Percentiles rank a stretch among this genome's conserved stretches.
These are phyloP conservation scores for Chalciporus piperatus DNA, from an alignment of 768 basidiomycete genomes.

Conservation along the genomic window DNA sequence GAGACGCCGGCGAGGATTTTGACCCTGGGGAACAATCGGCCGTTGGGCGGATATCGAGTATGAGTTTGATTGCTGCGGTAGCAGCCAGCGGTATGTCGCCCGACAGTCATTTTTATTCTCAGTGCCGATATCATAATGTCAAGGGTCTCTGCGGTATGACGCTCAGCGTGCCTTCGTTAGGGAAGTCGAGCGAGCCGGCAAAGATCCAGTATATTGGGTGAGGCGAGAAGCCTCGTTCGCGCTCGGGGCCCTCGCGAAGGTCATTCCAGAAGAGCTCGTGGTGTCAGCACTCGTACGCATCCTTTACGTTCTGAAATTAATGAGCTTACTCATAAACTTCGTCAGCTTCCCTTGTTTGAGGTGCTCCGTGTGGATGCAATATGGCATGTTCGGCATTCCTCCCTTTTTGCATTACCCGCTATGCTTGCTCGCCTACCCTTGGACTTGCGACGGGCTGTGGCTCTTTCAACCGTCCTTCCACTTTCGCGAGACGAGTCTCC, in stretches of 20 bases:
- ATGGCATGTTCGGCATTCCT: constrained; percentile 86
- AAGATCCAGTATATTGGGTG: constrained; percentile 73
- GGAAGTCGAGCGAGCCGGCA: constrained; percentile 67
- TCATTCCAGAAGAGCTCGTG: constrained; percentile 75
- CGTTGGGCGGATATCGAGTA: constrained; percentile 83
- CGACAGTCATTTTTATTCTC: constrained; percentile 4
- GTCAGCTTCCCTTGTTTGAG: constrained; percentile 79
- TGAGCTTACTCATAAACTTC: constrained; percentile 5
- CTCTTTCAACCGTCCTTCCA: constrained; percentile 59
- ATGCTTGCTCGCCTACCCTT: constrained; percentile 66
- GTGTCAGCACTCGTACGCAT: constrained; percentile 55
- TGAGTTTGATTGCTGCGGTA: constrained; percentile 90
- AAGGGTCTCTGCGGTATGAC: constrained; percentile 55
- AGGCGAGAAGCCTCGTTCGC: constrained; percentile 86
- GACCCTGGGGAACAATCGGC: constrained; percentile 67
- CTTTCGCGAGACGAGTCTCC: constrained; percentile 63
- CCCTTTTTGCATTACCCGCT: constrained; percentile 80
- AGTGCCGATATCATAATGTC: constrained; percentile 5
- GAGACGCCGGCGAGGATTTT: constrained; percentile 38
- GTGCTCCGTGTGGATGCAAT: constrained; percentile 61
- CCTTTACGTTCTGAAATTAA: constrained; percentile 5
- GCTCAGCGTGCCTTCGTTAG: constrained; percentile 64
- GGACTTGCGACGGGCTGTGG: constrained; percentile 56
- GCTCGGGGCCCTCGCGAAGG: constrained; percentile 83
- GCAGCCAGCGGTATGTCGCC: constrained; percentile 65